phyloP scores from a whole-genome alignment of 495 filamentous ascomycete genomes.

The Aspergillus taichungensis region DNA sequence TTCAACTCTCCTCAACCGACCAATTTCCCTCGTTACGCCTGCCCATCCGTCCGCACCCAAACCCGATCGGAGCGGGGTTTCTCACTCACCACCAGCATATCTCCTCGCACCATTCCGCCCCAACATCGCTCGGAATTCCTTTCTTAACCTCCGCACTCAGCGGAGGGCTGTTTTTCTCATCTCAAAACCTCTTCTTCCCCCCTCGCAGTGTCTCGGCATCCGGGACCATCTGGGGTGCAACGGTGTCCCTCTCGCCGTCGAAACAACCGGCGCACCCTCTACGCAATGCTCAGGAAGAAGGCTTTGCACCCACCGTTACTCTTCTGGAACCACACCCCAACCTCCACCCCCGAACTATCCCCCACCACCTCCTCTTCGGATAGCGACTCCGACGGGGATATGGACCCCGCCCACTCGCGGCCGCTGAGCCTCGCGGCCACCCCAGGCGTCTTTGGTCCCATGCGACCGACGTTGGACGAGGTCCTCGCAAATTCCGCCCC shows the following conservation, averaged over 20 bases:
- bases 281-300: slow-evolving; percentile 46
- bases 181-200: not conserved
- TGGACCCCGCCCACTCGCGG: slow-evolving; percentile 43
- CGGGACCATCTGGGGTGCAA: slow-evolving; percentile 5
- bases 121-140: not conserved
- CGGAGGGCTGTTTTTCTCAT: slow-evolving; percentile 1
- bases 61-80: too few relatives aligned
- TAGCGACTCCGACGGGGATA: slow-evolving; percentile 51
- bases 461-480: slow-evolving; percentile 75
- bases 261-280: slow-evolving; percentile 23
- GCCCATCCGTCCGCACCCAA: too few relatives aligned
- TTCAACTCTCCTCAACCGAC: not conserved
- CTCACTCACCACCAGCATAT: too few relatives aligned
- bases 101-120: too few relatives aligned
- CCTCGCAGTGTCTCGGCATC: not conserved
- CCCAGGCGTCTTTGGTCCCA: slow-evolving; percentile 55
- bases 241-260: slow-evolving; percentile 6
- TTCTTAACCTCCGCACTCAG: slow-evolving; percentile 1
- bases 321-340: slow-evolving; percentile 34
- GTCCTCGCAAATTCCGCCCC: slow-evolving; percentile 81
- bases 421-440: slow-evolving; percentile 57
- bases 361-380: slow-evolving; percentile 33
- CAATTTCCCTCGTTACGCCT: too few relatives aligned
- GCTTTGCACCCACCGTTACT: slow-evolving; percentile 32
- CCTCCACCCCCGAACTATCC: slow-evolving; percentile 35